Conservation (phyloP, 2,329 filamentous ascomycete genomes). For the Aspergillus melleus region DNA sequence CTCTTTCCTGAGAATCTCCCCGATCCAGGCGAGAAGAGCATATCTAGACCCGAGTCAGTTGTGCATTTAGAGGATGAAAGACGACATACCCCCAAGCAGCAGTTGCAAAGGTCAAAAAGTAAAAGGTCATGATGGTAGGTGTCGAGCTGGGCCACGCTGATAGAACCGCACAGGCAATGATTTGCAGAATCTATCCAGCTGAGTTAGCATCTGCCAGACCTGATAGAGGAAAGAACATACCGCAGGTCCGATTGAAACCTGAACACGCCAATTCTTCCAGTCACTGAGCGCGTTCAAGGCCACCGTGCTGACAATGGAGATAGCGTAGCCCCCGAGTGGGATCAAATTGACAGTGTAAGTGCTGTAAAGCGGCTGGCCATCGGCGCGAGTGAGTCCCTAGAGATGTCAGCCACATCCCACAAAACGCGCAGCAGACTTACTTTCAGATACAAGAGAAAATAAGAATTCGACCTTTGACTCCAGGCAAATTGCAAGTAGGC, state of each 20-base stretch:
- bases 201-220: background rate
- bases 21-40: constrained; percentile 20
- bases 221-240: background rate
- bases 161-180: constrained; percentile 7
- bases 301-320: constrained; percentile 19
- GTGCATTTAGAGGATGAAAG: too few species aligned
- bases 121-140: constrained; percentile 16
- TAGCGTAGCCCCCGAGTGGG: constrained; percentile 20
- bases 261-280: constrained; percentile 21
- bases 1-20: constrained; percentile 17
- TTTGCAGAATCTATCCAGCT: constrained; percentile 3
- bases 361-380: constrained; percentile 9
- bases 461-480: constrained; percentile 20
- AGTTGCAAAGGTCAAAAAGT: constrained; percentile 22
- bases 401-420: background rate
- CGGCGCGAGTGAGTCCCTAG: constrained; percentile 4
- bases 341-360: constrained; percentile 23
- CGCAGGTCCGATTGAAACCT: constrained; percentile 14
- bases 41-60: background rate
- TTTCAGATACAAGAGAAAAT: constrained; percentile 20
- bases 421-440: background rate
- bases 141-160: constrained; percentile 12
- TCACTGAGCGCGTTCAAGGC: constrained; percentile 18
- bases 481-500: constrained; percentile 17
- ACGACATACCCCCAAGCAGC: constrained; percentile 14